Conservation (phyloP, 495 filamentous ascomycete genomes). For the Wilcoxina mikolae region DNA sequence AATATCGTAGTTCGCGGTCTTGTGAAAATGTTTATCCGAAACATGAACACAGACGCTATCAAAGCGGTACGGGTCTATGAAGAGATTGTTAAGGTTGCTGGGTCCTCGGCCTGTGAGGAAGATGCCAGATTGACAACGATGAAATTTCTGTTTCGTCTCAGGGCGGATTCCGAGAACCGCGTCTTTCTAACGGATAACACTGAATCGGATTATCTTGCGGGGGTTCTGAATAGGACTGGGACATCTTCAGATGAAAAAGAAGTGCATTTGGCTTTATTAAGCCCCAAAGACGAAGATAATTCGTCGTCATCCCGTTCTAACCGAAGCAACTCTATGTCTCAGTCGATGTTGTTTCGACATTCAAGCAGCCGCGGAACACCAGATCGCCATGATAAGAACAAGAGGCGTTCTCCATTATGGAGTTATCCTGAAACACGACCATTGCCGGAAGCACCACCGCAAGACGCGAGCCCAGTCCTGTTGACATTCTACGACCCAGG, state of each 20-base stretch:
- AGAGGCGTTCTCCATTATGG: conserved; percentile 19
- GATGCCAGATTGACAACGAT: conserved; percentile 67
- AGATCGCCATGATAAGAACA: conserved; percentile 14
- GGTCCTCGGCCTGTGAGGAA: conserved; percentile 38
- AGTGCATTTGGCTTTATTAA: background rate
- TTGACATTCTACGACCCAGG: conserved; percentile 28
- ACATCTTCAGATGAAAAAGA: conserved; percentile 28
- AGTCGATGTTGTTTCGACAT: conserved; percentile 16
- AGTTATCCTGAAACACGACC: conserved; percentile 23
- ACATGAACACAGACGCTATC: conserved; percentile 38
- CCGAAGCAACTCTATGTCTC: conserved; percentile 22
- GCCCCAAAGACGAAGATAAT: conserved; percentile 14
- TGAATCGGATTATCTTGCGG: conserved; percentile 58
- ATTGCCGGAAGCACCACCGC: conserved; percentile 28
- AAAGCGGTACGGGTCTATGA: conserved; percentile 42
- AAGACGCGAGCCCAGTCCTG: conserved; percentile 27
- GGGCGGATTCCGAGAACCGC: conserved; percentile 60
- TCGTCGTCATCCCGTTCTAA: conserved; percentile 21
- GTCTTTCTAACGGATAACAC: conserved; percentile 50
- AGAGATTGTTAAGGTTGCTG: conserved; percentile 44
- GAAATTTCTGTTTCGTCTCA: conserved; percentile 69
- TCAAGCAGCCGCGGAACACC: conserved; percentile 9
- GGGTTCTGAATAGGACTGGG: conserved; percentile 49
- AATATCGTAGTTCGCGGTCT: conserved; percentile 44
- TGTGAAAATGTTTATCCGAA: conserved; percentile 46